Evolutionary conservation across 768 basidiomycete species (phyloP).

Genomic region (Inosperma sp.): DNA sequence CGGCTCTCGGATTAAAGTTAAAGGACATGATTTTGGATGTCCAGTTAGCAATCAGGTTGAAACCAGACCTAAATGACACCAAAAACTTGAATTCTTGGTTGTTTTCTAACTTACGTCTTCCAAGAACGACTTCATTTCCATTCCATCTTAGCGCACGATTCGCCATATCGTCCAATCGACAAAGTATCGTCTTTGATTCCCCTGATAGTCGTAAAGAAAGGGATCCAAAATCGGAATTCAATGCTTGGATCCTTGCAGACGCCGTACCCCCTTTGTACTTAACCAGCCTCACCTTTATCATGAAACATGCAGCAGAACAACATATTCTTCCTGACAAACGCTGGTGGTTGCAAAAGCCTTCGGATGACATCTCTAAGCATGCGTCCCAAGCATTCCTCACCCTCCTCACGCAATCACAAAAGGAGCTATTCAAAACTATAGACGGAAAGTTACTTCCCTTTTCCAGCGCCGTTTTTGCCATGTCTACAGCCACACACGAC

Average conservation of each 20-base stretch:
- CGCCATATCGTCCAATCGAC: slow-evolving; percentile 40
- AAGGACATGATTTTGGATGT: too few relatives aligned
- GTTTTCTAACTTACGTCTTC: slow-evolving; percentile 42
- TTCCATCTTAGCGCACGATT: slow-evolving; percentile 44
- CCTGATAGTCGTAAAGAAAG: slow-evolving; percentile 15
- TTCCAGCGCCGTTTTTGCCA: not conserved
- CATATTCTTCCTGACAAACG: not conserved
- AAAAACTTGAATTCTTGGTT: slow-evolving; percentile 15
- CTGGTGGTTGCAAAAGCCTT: slow-evolving; percentile 10
- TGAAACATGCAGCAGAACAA: not conserved
- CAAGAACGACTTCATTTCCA: slow-evolving; percentile 35
- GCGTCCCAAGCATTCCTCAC: slow-evolving; percentile 21
- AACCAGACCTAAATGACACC: not conserved
- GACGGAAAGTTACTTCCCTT: not conserved
- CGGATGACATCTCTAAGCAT: slow-evolving; percentile 13
- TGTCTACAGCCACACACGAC: too few relatives aligned
- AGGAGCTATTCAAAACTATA: slow-evolving; percentile 7
- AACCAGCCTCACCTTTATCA: slow-evolving; percentile 28
- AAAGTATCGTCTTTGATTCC: slow-evolving; percentile 38
- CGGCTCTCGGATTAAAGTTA: too few relatives aligned
- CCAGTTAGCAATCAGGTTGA: slow-evolving; percentile 13
- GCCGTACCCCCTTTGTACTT: slow-evolving; percentile 36
- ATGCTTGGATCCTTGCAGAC: slow-evolving; percentile 37
- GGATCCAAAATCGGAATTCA: slow-evolving; percentile 33
- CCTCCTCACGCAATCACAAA: not conserved